phyloP scores from a whole-genome alignment of 164 flowering plant species.

The Akebia trifoliata region DNA sequence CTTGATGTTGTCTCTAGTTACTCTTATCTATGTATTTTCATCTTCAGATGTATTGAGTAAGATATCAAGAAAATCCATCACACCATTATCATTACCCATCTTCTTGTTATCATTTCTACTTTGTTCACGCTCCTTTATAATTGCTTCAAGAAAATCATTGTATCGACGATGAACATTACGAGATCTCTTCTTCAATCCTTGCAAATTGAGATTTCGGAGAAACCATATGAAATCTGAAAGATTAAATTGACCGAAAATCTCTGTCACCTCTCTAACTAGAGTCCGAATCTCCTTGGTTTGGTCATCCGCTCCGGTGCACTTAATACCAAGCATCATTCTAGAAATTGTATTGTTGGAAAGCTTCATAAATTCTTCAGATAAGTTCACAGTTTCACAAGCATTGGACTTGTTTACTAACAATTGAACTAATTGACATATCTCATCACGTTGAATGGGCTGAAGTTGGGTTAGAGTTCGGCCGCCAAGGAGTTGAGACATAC shows the following conservation, averaged over 20 bases:
- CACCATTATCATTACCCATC: neutral
- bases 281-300: neutral
- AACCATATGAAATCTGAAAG: conserved; percentile 3
- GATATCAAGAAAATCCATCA: conserved; percentile 1
- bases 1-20: conserved; percentile 8
- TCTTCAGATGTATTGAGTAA: conserved; percentile 7
- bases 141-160: neutral
- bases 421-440: neutral
- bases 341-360: conserved; percentile 36
- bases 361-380: conserved; percentile 26
- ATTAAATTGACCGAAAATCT: conserved; percentile 2
- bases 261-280: conserved; percentile 4
- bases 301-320: conserved; percentile 12
- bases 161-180: neutral
- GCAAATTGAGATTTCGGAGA: neutral
- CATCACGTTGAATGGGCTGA: neutral
- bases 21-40: neutral
- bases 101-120: neutral
- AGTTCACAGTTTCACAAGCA: conserved; percentile 20
- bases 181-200: neutral
- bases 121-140: conserved; percentile 1
- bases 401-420: neutral
- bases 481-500: conserved; percentile 28
- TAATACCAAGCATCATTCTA: conserved; percentile 28
- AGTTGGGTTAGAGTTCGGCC: conserved; percentile 16